Conservation (phyloP, 768 basidiomycete genomes). For the Kwoniella sp. region DNA sequence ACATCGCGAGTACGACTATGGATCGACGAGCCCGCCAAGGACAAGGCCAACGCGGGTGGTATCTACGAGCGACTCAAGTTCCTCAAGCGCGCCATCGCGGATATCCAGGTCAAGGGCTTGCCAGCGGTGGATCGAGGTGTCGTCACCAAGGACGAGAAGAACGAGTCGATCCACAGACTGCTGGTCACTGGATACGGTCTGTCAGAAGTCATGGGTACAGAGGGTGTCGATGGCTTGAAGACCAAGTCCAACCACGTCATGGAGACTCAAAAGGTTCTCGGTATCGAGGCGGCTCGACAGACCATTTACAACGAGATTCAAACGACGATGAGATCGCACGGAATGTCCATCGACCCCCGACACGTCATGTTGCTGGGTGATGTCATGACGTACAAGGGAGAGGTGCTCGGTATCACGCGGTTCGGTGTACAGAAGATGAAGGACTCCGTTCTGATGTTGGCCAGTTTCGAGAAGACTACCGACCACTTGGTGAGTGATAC, state of each 20-base stretch:
- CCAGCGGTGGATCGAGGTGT: slow-evolving; percentile 85
- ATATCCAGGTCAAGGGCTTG: slow-evolving; percentile 93
- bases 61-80: slow-evolving; percentile 66
- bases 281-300: slow-evolving; percentile 91
- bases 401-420: slow-evolving; percentile 95
- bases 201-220: slow-evolving; percentile 94
- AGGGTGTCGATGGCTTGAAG: slow-evolving; percentile 91
- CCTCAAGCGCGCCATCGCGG: slow-evolving; percentile 77
- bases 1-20: slow-evolving; percentile 58
- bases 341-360: slow-evolving; percentile 97
- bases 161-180: slow-evolving; percentile 85
- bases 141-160: slow-evolving; percentile 92
- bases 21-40: slow-evolving; percentile 47
- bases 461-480: slow-evolving; percentile 98
- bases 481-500: slow-evolving; percentile 72
- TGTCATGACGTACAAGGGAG: slow-evolving; percentile 99
- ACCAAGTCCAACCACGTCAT: slow-evolving; percentile 98
- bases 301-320: slow-evolving; percentile 98
- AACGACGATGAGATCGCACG: slow-evolving; percentile 94
- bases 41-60: slow-evolving; percentile 47
- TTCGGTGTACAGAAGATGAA: slow-evolving; percentile 99
- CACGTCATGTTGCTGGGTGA: slow-evolving; percentile 98
- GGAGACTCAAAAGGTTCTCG: slow-evolving; percentile 91
- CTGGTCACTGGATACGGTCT: slow-evolving; percentile 97
- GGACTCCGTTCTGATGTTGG: slow-evolving; percentile 92